Conservation (phyloP, 176 grass and related monocot genomes). For the Alloteropsis semialata region DNA sequence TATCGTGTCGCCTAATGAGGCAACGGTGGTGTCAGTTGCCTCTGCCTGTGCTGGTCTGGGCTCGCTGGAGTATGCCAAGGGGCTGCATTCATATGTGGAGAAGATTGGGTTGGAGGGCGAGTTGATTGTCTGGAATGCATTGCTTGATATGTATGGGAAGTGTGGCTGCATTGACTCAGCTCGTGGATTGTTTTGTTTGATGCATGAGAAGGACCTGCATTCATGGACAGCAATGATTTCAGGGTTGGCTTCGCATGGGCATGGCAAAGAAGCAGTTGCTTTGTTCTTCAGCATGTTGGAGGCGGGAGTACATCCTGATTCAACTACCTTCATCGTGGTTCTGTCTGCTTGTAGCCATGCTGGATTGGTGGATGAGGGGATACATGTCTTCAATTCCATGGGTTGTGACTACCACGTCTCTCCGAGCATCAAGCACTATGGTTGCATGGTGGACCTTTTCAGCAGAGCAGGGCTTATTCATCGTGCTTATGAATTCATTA, state of each 20-base stretch:
- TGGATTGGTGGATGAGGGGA: slow-evolving; percentile 67
- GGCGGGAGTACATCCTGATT: slow-evolving; percentile 39
- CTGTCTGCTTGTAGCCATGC: slow-evolving; percentile 76
- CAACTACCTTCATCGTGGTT: slow-evolving; percentile 57
- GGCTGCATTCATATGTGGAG: slow-evolving; percentile 45
- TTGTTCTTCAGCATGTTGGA: slow-evolving; percentile 44
- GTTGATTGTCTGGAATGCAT: slow-evolving; percentile 53
- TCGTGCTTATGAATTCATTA: slow-evolving; percentile 47
- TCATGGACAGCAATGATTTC: slow-evolving; percentile 68
- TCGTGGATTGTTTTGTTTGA: slow-evolving; percentile 35
- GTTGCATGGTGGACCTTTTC: slow-evolving; percentile 73
- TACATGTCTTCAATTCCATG: slow-evolving; percentile 60
- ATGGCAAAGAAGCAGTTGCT: slow-evolving; percentile 37
- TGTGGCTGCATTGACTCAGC: slow-evolving; percentile 52
- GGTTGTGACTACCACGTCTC: slow-evolving; percentile 34
- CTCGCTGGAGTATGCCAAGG: slow-evolving; percentile 43
- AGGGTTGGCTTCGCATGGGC: slow-evolving; percentile 54
- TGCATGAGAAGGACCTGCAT: slow-evolving; percentile 57
- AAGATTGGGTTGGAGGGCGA: slow-evolving; percentile 44
- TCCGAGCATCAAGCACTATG: slow-evolving; percentile 65
- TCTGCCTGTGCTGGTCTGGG: slow-evolving; percentile 44
- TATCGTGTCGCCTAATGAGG: slow-evolving; percentile 31
- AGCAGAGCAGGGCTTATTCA: slow-evolving; percentile 63
- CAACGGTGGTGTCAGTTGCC: slow-evolving; percentile 40
- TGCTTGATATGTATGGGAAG: slow-evolving; percentile 64